A percentile compares a stretch with the other conserved stretches of the same genome.
phyloP scores from a whole-genome alignment of 139 green algal species.

The Coccomyxa sp. region DNA sequence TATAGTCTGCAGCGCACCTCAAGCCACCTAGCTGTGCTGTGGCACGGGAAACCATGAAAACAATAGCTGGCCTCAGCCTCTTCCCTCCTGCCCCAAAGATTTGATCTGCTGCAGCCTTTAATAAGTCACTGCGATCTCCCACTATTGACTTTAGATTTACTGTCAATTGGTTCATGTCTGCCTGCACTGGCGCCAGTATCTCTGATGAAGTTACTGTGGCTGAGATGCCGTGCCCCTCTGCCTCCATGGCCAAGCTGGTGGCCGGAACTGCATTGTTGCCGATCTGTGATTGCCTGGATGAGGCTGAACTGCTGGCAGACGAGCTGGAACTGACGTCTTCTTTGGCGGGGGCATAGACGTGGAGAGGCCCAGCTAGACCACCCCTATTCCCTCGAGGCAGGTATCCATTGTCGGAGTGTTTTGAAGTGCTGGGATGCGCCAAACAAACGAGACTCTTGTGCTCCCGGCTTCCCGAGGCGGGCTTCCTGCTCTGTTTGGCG shows the following conservation, averaged over 20 bases:
- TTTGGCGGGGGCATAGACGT: conserved; percentile 20
- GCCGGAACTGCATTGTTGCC: neutral
- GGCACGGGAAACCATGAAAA: conserved; percentile 83
- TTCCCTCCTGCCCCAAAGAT: conserved; percentile 98
- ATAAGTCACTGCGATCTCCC: conserved; percentile 86
- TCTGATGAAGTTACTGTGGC: conserved; percentile 12
- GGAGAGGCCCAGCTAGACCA: neutral
- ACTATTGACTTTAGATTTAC: conserved; percentile 85
- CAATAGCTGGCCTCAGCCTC: conserved; percentile 83
- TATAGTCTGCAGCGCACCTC: conserved; percentile 30
- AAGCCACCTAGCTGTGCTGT: conserved; percentile 60
- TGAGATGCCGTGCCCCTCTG: neutral
- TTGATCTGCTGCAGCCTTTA: conserved; percentile 94
- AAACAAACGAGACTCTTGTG: neutral
- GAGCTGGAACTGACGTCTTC: neutral
- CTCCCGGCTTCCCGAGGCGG: neutral
- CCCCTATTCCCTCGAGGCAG: neutral
- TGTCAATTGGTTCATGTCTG: conserved; percentile 81
- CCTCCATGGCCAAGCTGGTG: neutral
- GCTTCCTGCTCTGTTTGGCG: neutral
- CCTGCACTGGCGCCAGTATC: conserved; percentile 59
- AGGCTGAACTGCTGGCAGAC: neutral
- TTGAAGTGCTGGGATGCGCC: neutral
- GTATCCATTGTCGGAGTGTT: neutral
- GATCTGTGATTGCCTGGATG: neutral